Evolutionary conservation across 2,329 filamentous ascomycete genomes (phyloP).

Genomic region (Botrytis paeoniae): DNA sequence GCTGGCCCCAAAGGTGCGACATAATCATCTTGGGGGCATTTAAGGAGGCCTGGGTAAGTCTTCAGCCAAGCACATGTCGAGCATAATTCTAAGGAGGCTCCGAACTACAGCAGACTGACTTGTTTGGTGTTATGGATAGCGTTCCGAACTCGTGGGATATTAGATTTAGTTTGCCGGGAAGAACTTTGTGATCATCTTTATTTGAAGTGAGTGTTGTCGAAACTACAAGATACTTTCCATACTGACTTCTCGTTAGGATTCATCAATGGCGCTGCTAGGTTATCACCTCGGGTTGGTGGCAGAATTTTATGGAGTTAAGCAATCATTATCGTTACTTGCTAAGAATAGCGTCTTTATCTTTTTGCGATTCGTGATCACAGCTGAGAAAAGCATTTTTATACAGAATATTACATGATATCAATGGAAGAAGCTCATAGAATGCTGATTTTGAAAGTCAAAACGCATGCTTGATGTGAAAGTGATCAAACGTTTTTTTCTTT

Average conservation of each 20-base stretch:
- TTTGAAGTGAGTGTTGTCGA: neutral
- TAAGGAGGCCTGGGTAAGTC: conserved; percentile 2
- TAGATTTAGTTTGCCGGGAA: neutral
- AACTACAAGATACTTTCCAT: fast-evolving
- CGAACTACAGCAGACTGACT: neutral
- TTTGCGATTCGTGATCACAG: too few relatives aligned
- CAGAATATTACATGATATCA: too few relatives aligned
- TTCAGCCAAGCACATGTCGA: neutral
- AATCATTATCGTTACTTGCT: neutral
- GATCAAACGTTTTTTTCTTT: neutral
- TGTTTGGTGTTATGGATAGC: neutral
- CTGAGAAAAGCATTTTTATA: neutral
- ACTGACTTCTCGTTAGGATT: neutral
- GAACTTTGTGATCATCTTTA: fast-evolving
- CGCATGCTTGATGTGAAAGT: neutral
- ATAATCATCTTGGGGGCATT: neutral
- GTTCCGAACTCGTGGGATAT: neutral
- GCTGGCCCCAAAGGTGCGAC: neutral
- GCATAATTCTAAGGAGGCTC: neutral
- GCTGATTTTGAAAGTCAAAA: fast-evolving
- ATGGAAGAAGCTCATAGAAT: neutral
- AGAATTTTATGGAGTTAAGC: neutral
- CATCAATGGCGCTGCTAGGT: fast-evolving
- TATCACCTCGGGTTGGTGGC: neutral
- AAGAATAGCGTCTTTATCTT: neutral